Base-by-base conservation (phyloP, 257 asterid species). In the Lithospermum erythrorhizon region DNA sequence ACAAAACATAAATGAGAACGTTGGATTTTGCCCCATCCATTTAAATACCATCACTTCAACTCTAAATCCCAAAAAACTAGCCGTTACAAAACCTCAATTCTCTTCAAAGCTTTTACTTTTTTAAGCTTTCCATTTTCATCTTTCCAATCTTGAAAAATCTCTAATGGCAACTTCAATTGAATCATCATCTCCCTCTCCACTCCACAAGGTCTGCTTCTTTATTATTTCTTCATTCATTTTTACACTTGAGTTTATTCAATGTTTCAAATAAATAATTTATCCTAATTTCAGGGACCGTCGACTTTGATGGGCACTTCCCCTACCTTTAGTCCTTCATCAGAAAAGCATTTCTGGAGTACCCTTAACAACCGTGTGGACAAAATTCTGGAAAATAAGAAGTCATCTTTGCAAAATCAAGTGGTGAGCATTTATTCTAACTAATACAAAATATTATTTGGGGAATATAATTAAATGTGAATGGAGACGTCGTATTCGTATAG, bases 341-440 rank as follows among this genome's bases (percentile, higher is more conserved):
- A 91, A 59, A 75, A 80, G 80, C 86, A 85, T 32, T 83, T 75
- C 65, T 88, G 98, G 98, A 86, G 95, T 81, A 60, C 78, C 24
- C 94, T 91, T 8, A 82, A 78, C 22, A 78, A 76, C 79, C 81
- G 97, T 10, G 73, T 82, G 30, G 95, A 91, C 53, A 65, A 79
- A 15, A 79, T 86, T 11, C 77, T 86, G 5, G 94, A 88, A 77
- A 78, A 78, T 68, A 80, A 76, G 24, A 78, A 66, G 47, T 78
- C 82, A 13, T 51, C 81, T 24, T 15, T 30, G 59, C 60, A 74
- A 2, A 60, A 66, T 1, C 66, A 66, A 61, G 37, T 20, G 77
- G 86, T 75, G 64, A 62, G 19, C 6, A 22, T 21, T 59, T 57
- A 41, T 62, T 55, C 4, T 27, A 27, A 6, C 2, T 4, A 2